A percentile compares a stretch with the other conserved stretches of the same genome.
These are phyloP conservation scores for Aspergillus leporis DNA, from an alignment of 495 filamentous ascomycete genomes.

Conservation along the genomic window DNA sequence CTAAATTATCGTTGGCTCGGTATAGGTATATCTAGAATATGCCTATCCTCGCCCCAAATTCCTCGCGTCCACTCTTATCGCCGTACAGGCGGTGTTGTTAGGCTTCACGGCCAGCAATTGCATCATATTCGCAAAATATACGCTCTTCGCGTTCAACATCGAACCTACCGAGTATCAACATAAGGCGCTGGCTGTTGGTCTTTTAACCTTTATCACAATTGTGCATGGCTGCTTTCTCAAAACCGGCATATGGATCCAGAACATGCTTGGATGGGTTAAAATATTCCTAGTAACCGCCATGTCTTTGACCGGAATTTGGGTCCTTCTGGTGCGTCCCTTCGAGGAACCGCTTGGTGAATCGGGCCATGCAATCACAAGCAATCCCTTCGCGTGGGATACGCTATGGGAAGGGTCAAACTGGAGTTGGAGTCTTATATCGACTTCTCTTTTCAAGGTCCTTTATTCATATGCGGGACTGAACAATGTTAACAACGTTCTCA, in stretches of 20 bases:
- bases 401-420: slow-evolving; percentile 47
- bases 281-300: slow-evolving; percentile 47
- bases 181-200: slow-evolving; percentile 36
- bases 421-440: slow-evolving; percentile 55
- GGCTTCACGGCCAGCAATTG: slow-evolving; percentile 62
- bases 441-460: slow-evolving; percentile 70
- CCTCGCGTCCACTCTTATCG: slow-evolving; percentile 66
- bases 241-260: slow-evolving; percentile 45
- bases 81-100: slow-evolving; percentile 65
- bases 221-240: slow-evolving; percentile 41
- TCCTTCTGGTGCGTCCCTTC: slow-evolving; percentile 34
- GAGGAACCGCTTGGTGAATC: slow-evolving; percentile 20
- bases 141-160: slow-evolving; percentile 38
- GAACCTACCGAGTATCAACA: slow-evolving; percentile 36
- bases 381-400: slow-evolving; percentile 31
- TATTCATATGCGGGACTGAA: slow-evolving; percentile 69
- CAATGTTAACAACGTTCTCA: slow-evolving; percentile 76
- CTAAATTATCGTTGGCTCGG: neutral
- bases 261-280: slow-evolving; percentile 49
- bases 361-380: neutral
- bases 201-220: slow-evolving; percentile 39
- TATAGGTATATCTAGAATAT: slow-evolving; percentile 69
- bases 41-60: slow-evolving; percentile 69
- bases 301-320: slow-evolving; percentile 44
- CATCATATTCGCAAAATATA: slow-evolving; percentile 48